phyloP scores from a whole-genome alignment of 768 basidiomycete genomes.

The Mycena leptocephala region DNA sequence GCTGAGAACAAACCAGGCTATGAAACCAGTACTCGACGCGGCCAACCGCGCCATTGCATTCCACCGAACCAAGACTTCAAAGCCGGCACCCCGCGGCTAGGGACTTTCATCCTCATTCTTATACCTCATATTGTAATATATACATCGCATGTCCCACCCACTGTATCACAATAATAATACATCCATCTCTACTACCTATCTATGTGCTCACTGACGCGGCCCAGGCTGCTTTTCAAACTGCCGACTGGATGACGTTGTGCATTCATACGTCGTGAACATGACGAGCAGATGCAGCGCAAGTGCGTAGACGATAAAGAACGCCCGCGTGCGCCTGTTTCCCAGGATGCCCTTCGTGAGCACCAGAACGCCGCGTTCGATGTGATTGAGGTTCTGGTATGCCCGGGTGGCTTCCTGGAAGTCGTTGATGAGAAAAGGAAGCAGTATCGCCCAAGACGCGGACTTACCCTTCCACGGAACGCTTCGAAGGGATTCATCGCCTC shows the following conservation, averaged over 20 bases:
- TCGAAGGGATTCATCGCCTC: constrained; percentile 99
- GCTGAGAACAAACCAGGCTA: constrained; percentile 63
- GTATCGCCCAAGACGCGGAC: constrained; percentile 43
- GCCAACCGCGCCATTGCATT: constrained; percentile 82
- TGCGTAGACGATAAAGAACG: constrained; percentile 92
- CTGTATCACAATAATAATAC: constrained; percentile 43
- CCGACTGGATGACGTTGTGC: constrained; percentile 67
- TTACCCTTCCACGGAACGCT: constrained; percentile 93
- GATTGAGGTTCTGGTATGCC: constrained; percentile 93
- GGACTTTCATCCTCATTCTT: constrained; percentile 28
- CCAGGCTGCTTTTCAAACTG: constrained; percentile 68
- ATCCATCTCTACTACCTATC: constrained; percentile 38
- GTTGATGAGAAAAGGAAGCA: constrained; percentile 10
- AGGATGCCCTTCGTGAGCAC: constrained; percentile 89
- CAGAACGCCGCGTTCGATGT: constrained; percentile 91
- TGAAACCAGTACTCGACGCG: constrained; percentile 83
- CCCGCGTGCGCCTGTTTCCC: constrained; percentile 91
- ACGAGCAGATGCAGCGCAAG: constrained; percentile 86
- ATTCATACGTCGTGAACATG: constrained; percentile 85
- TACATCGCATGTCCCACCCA: constrained; percentile 40
- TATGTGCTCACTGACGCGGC: constrained; percentile 48
- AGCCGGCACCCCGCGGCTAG: constrained; percentile 42
- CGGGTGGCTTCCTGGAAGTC: constrained; percentile 88
- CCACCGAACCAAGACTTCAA: constrained; percentile 55
- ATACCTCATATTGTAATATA: constrained; percentile 31